Conservation (phyloP, 2,329 filamentous ascomycete species). For the Colletotrichum lentis region DNA sequence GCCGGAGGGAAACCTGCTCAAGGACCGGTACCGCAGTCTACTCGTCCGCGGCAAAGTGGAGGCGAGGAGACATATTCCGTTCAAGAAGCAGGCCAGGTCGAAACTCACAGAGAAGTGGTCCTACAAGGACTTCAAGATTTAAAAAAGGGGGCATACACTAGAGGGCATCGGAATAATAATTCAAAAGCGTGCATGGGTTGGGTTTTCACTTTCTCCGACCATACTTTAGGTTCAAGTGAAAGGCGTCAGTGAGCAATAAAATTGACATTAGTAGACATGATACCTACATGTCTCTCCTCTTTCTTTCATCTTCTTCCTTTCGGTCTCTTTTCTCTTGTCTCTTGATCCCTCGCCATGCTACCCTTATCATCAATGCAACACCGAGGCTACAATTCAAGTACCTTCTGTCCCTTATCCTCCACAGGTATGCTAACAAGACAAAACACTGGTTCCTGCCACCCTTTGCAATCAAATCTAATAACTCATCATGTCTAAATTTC, state of each 20-base stretch:
- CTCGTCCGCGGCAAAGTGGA: constrained; percentile 91
- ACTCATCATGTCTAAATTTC: constrained; percentile 47
- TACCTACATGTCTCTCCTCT: not conserved
- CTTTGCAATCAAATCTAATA: constrained; percentile 40
- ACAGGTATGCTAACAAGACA: constrained; percentile 28
- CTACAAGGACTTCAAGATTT: constrained; percentile 84
- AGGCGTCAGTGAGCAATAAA: not conserved
- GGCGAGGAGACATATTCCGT: constrained; percentile 77
- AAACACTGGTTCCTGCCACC: constrained; percentile 9
- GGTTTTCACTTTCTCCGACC: not conserved
- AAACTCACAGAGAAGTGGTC: constrained; percentile 95
- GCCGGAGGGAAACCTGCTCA: constrained; percentile 94
- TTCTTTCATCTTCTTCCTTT: not conserved
- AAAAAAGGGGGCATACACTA: not conserved
- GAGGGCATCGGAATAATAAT: constrained; percentile 25
- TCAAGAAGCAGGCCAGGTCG: constrained; percentile 82
- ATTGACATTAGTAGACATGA: constrained; percentile 12
- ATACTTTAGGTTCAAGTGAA: not conserved
- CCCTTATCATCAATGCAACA: not conserved
- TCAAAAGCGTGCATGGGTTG: constrained; percentile 26
- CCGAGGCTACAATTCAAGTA: not conserved
- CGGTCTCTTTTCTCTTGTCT: no score
- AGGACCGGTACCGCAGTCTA: constrained; percentile 89
- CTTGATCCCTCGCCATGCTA: not conserved
- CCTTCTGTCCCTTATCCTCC: constrained; percentile 19